Evolutionary conservation across 805 yeast species (phyloP).

Genomic region (Yamadazyma nakazawae): DNA sequence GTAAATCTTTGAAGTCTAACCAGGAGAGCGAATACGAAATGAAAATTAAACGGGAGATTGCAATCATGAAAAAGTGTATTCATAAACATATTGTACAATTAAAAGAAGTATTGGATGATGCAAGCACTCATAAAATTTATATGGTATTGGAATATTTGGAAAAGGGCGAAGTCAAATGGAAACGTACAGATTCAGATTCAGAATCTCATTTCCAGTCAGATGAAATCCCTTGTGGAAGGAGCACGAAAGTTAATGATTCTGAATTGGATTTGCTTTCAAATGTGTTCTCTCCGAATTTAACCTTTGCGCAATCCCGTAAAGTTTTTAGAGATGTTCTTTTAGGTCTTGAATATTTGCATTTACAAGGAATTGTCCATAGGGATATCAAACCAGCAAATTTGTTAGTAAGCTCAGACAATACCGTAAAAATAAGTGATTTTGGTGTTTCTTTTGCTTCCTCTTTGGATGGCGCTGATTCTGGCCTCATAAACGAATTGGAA

Average conservation of each 20-base stretch:
- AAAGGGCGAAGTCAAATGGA: slow-evolving; percentile 89
- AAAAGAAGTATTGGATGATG: slow-evolving; percentile 78
- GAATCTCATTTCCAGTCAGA: slow-evolving; percentile 31
- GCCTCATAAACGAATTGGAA: slow-evolving; percentile 57
- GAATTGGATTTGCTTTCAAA: slow-evolving; percentile 23
- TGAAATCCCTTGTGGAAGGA: slow-evolving; percentile 40
- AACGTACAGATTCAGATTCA: slow-evolving; percentile 18
- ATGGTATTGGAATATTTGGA: slow-evolving; percentile 86
- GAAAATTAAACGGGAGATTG: slow-evolving; percentile 40
- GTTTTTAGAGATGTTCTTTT: slow-evolving; percentile 79
- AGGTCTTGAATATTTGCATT: slow-evolving; percentile 88
- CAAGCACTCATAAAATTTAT: slow-evolving; percentile 78
- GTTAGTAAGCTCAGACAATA: slow-evolving; percentile 62
- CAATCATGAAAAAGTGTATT: slow-evolving; percentile 47
- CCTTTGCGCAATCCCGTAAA: slow-evolving; percentile 62
- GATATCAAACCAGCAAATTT: slow-evolving; percentile 95
- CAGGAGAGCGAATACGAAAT: slow-evolving; percentile 30
- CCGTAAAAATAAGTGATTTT: slow-evolving; percentile 92
- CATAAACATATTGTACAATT: slow-evolving; percentile 41
- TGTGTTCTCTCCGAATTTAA: slow-evolving; percentile 53
- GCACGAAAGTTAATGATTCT: slow-evolving; percentile 13
- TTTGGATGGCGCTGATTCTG: slow-evolving; percentile 43
- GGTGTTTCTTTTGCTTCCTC: slow-evolving; percentile 82
- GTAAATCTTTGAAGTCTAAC: slow-evolving; percentile 16
- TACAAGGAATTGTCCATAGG: slow-evolving; percentile 88